These are phyloP conservation scores for Microdochium nivale DNA, from an alignment of 2,329 filamentous ascomycete genomes.

Conservation along the genomic window DNA sequence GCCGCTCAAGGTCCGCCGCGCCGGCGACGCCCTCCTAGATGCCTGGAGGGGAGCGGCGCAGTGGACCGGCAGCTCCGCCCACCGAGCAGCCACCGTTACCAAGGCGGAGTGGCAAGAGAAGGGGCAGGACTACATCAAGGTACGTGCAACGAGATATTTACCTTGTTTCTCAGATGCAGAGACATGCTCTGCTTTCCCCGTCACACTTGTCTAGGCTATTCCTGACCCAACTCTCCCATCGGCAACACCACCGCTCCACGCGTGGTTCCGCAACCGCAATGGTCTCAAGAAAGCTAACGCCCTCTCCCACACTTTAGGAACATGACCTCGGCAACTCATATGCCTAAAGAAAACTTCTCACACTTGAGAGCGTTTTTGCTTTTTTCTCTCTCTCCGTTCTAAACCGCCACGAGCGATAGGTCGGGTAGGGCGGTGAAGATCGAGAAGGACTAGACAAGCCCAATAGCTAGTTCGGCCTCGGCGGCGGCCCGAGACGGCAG, in stretches of 20 bases:
- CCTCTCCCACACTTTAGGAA: slow-evolving; percentile 34
- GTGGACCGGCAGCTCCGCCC: slow-evolving; percentile 61
- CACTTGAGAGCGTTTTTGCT: not conserved
- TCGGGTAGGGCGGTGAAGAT: no score
- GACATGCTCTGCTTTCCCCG: not conserved
- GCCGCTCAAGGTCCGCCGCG: slow-evolving; percentile 61
- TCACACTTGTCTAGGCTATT: not conserved
- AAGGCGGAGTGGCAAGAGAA: slow-evolving; percentile 85
- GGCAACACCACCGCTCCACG: no score
- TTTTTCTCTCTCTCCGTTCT: not conserved
- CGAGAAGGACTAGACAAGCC: no score
- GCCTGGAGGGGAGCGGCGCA: slow-evolving; percentile 88
- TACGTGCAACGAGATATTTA: slow-evolving; percentile 24
- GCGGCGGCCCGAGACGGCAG: no score
- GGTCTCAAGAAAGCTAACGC: not conserved
- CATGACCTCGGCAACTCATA: slow-evolving; percentile 59
- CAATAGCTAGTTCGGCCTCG: no score
- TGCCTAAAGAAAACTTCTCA: slow-evolving; percentile 27
- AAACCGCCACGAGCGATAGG: no score
- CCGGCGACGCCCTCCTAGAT: slow-evolving; percentile 71
- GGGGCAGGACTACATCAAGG: slow-evolving; percentile 90
- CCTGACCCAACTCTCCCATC: no score
- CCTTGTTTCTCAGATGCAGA: no score
- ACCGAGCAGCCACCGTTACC: slow-evolving; percentile 60
- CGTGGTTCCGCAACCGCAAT: no score